These are phyloP conservation scores for Trebouxiophyceae sp. DNA, from an alignment of 163 green algal genomes.

Conservation along the genomic window DNA sequence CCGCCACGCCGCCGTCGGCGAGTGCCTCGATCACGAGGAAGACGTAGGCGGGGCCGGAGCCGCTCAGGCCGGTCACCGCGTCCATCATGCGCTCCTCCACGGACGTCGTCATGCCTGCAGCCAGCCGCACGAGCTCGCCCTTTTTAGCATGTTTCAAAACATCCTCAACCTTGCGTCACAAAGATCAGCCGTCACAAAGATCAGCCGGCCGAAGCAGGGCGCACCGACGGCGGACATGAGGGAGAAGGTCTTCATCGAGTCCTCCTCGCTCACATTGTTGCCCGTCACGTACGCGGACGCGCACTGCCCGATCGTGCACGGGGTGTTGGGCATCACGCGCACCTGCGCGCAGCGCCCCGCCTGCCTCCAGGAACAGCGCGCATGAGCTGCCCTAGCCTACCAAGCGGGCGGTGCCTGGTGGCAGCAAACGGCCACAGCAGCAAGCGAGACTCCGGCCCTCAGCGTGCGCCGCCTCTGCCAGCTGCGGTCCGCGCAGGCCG, in stretches of 20 bases:
- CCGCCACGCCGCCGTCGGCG: slow-evolving; percentile 65
- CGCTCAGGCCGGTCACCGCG: slow-evolving; percentile 62
- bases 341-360: slow-evolving; percentile 15
- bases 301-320: slow-evolving; percentile 47
- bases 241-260: slow-evolving; percentile 35
- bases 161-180: no score
- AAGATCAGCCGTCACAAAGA: no score
- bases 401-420: no score
- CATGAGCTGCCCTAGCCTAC: no score
- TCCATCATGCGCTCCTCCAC: slow-evolving; percentile 63
- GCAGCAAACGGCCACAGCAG: no score
- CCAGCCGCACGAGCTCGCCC: no score
- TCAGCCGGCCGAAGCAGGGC: slow-evolving; percentile 1
- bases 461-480: no score
- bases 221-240: slow-evolving; percentile 51
- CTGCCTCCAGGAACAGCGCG: neutral
- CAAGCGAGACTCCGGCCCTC: no score
- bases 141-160: no score
- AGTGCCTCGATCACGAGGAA: slow-evolving; percentile 77
- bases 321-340: slow-evolving; percentile 77
- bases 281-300: slow-evolving; percentile 49
- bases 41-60: slow-evolving; percentile 72
- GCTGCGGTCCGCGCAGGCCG: no score
- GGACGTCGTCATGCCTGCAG: slow-evolving; percentile 29
- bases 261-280: slow-evolving; percentile 31